phyloP scores from a whole-genome alignment of 2,329 filamentous ascomycete species.

The Calonectria pteridis region DNA sequence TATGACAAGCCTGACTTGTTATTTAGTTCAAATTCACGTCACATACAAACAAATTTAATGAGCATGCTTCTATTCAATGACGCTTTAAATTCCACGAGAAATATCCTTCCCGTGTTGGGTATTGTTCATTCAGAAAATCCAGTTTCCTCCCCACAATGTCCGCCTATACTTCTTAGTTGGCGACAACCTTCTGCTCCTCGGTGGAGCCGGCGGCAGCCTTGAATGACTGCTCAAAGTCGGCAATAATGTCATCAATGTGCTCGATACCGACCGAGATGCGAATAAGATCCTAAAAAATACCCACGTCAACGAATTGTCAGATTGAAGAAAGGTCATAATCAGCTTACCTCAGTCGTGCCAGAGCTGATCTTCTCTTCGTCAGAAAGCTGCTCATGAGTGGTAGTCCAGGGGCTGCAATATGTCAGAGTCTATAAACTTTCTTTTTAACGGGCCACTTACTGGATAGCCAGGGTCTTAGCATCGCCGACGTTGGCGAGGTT shows the following conservation, averaged over 20 bases:
- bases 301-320: neutral
- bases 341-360: slow-evolving; percentile 80
- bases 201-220: slow-evolving; percentile 66
- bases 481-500: slow-evolving; percentile 98
- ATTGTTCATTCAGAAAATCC: slow-evolving; percentile 20
- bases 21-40: neutral
- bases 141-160: neutral
- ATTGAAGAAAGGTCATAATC: too few species aligned
- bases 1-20: neutral
- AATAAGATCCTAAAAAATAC: slow-evolving; percentile 77
- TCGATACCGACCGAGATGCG: slow-evolving; percentile 96
- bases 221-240: slow-evolving; percentile 94
- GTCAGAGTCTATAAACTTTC: neutral
- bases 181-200: slow-evolving; percentile 38
- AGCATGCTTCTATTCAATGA: neutral
- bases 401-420: slow-evolving; percentile 78
- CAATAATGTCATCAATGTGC: slow-evolving; percentile 97
- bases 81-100: slow-evolving; percentile 22
- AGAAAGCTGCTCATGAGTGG: slow-evolving; percentile 91
- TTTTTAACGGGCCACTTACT: slow-evolving; percentile 55
- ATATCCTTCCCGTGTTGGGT: slow-evolving; percentile 11
- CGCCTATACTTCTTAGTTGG: neutral
- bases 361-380: slow-evolving; percentile 84
- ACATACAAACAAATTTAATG: neutral
- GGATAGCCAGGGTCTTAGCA: slow-evolving; percentile 93